Evolutionary conservation across 2,329 filamentous ascomycete genomes (phyloP).

Genomic region (Pyricularia grisea): DNA sequence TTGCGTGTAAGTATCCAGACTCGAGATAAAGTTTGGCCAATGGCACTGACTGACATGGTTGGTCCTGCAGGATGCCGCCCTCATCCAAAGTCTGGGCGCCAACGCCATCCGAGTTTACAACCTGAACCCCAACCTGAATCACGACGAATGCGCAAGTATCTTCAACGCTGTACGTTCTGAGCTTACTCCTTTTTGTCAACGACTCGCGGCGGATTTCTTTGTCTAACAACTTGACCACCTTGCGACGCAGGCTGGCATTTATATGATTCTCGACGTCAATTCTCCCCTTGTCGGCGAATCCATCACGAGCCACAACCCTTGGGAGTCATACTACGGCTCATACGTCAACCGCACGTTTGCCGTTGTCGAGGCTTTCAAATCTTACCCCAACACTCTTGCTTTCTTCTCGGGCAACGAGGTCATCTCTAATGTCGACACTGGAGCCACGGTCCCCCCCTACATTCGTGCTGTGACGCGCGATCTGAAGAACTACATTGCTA

Average conservation of each 20-base stretch:
- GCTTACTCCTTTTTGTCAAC: neutral
- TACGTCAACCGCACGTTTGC: conserved; percentile 60
- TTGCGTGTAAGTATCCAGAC: conserved; percentile 26
- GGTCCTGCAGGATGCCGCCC: conserved; percentile 40
- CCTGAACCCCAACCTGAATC: conserved; percentile 55
- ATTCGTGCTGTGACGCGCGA: conserved; percentile 67
- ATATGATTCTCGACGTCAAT: conserved; percentile 62
- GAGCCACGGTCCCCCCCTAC: conserved; percentile 56
- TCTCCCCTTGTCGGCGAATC: conserved; percentile 51
- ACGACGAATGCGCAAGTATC: conserved; percentile 57
- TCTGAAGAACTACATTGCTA: conserved; percentile 72
- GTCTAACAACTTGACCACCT: neutral
- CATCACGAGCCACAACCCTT: conserved; percentile 43
- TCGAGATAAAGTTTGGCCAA: neutral
- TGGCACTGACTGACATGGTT: neutral
- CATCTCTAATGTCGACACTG: conserved; percentile 56
- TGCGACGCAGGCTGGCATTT: conserved; percentile 47
- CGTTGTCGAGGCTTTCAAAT: conserved; percentile 57
- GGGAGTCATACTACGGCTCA: conserved; percentile 45
- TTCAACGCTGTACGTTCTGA: conserved; percentile 45
- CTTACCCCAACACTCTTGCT: conserved; percentile 56
- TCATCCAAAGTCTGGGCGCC: conserved; percentile 55
- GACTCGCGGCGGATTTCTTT: neutral
- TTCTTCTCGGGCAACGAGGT: conserved; percentile 78
- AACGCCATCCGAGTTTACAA: conserved; percentile 66